phyloP scores from a whole-genome alignment of 2,329 filamentous ascomycete genomes.

The Epichloe coenophiala region DNA sequence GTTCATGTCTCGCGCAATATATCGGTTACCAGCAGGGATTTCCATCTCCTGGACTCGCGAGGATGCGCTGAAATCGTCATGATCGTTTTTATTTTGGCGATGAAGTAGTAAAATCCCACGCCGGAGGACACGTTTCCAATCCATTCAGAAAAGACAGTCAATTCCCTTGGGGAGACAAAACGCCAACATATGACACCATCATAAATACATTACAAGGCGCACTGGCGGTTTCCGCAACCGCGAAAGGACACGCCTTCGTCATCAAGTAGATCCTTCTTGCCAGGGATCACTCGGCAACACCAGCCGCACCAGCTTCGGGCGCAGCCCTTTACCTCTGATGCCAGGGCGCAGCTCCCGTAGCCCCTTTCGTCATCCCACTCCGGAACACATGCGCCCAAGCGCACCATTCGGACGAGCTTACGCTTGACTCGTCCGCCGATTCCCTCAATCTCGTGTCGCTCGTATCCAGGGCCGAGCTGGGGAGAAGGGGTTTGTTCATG shows the following conservation, averaged over 20 bases:
- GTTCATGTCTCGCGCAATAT: background rate
- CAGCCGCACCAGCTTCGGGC: conserved; percentile 82
- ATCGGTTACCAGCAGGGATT: background rate
- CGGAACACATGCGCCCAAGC: conserved; percentile 70
- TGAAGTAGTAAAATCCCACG: background rate
- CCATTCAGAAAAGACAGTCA: background rate
- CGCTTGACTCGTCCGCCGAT: conserved; percentile 81
- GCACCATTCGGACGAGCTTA: conserved; percentile 71
- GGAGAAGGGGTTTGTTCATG: conserved; percentile 31
- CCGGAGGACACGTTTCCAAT: background rate
- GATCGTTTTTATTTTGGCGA: background rate
- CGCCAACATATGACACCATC: background rate
- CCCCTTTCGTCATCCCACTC: conserved; percentile 71
- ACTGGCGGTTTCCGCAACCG: conserved; percentile 3
- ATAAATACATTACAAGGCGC: background rate
- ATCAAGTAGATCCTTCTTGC: conserved; percentile 27
- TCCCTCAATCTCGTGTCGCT: conserved; percentile 79
- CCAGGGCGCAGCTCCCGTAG: conserved; percentile 46
- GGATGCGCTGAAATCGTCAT: background rate
- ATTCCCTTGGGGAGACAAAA: background rate
- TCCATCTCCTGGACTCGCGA: background rate
- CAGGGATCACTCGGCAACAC: conserved; percentile 66
- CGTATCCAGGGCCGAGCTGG: conserved; percentile 57
- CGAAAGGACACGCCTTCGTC: conserved; percentile 13
- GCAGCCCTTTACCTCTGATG: conserved; percentile 53